Evolutionary conservation across 768 basidiomycete genomes (phyloP), one percentile per base, ranked within the genome.

Genomic region (Calocybe gangraenosa): DNA sequence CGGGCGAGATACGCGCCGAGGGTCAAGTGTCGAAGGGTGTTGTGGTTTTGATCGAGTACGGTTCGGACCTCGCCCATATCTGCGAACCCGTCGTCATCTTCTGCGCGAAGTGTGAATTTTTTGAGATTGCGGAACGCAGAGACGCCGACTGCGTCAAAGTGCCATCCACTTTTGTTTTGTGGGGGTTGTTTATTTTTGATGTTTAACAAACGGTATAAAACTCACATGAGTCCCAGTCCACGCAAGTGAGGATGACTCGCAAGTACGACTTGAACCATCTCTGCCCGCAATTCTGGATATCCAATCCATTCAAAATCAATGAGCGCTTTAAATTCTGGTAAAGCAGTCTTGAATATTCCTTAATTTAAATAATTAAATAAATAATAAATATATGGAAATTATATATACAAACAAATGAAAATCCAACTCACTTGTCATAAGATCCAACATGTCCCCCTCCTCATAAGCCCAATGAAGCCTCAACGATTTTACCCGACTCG

Each of bases 271-370:
- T 81, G 71, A 0, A 85, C 81, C 71, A 81, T 79, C 42, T 84
- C 81, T n/a, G 70, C 78, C 8, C 77, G 70, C 63, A 85, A 65
- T 56, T 85, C 83, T 1, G 82, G 83, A 54, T 84, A 84, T 4
- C 83, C 82, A n/a, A 84, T 84, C 83, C 83, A 85, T 60, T 85
- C 82, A 54, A 84, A 82, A 49, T 82, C 81, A 10, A 66, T 57
- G 9, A 85, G 64, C 7, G 74, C 72, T 47, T 66, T 80, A 63
- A 84, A 84, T 34, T 78, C 78, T 1, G 81, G 81, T 11, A 86
- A 66, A 1, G 81, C 74, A 7, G 75, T 78, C 44, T 75, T 75
- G 61, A 84, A 81, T 36, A 83, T 76, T 13, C 79, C 76, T 81
- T 35, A 38, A 13, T 35, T 23, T 18, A 19, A 15, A 14, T 38